These are phyloP conservation scores for Coemansia sp. DNA, from an alignment of 192 early-diverging fungal species.

Conservation along the genomic window DNA sequence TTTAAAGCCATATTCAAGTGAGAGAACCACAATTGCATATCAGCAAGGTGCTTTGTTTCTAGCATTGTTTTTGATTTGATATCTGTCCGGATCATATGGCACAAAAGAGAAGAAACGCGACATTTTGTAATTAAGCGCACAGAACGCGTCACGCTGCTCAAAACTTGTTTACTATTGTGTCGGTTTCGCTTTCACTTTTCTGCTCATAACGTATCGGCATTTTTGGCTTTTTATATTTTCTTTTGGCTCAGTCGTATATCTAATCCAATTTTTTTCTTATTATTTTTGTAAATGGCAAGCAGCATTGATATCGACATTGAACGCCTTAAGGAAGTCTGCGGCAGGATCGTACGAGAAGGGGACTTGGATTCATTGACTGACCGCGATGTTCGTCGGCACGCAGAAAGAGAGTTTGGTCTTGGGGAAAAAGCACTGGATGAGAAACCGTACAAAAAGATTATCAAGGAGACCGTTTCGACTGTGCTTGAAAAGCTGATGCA, in stretches of 20 bases:
- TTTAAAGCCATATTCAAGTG: background rate
- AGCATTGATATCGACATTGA: constrained; percentile 18
- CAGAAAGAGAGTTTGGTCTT: constrained; percentile 31
- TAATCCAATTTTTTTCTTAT: too few species aligned
- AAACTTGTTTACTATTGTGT: background rate
- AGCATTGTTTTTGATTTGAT: too few species aligned
- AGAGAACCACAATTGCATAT: too few species aligned
- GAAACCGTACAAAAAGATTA: constrained; percentile 29
- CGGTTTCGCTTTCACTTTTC: background rate
- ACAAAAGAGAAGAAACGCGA: too few species aligned
- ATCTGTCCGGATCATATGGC: too few species aligned
- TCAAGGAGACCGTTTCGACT: constrained; percentile 22
- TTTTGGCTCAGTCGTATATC: background rate
- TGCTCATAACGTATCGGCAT: background rate
- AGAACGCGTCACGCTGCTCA: too few species aligned
- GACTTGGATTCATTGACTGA: constrained; percentile 37
- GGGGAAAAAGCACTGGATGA: constrained; percentile 28
- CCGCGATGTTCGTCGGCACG: constrained; percentile 30
- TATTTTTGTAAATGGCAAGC: constrained; percentile 1
- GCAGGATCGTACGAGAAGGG: constrained; percentile 28
- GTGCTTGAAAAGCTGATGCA: constrained; percentile 10
- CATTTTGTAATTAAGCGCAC: too few species aligned
- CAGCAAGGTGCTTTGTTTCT: too few species aligned
- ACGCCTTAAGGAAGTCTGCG: constrained; percentile 22
- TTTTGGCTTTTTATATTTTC: background rate